Percentiles rank a stretch among this genome's conserved stretches.
phyloP scores from a whole-genome alignment of 148 eudicot species.

The Gaultheria prostrata region DNA sequence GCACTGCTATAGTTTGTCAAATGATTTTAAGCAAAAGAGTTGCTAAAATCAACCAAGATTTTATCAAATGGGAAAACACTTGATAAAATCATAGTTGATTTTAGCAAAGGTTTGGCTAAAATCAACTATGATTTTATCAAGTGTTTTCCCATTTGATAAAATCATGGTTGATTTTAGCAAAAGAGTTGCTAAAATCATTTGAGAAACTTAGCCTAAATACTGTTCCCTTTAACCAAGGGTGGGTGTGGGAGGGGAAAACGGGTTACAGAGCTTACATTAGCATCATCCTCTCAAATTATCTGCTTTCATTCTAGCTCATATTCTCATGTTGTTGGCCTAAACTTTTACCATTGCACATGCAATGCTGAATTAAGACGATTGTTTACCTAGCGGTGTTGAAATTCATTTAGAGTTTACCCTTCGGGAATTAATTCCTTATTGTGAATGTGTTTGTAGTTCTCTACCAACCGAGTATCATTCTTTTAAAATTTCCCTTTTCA shows the following conservation, averaged over 20 bases:
- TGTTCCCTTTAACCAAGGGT: neutral
- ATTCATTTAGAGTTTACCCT: neutral
- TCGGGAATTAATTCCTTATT: neutral
- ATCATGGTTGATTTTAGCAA: no score
- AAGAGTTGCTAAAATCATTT: no score
- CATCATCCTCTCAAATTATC: neutral
- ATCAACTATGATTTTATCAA: no score
- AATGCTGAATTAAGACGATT: neutral
- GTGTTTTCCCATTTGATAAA: no score
- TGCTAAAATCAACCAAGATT: no score
- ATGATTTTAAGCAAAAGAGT: no score
- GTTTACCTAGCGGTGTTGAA: neutral
- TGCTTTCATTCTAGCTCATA: neutral
- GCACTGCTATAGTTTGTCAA: no score
- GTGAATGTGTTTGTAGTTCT: neutral
- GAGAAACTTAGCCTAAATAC: no score
- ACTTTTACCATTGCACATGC: neutral
- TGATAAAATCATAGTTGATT: no score
- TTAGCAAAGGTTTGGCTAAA: no score
- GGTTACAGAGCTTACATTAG: neutral
- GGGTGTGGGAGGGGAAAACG: neutral
- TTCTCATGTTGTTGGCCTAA: slow-evolving; percentile 1
- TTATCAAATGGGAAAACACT: no score
- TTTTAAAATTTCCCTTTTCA: neutral
- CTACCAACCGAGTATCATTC: neutral